These are phyloP conservation scores for Leccinellum luteum DNA, from an alignment of 768 basidiomycete species.

Conservation along the genomic window DNA sequence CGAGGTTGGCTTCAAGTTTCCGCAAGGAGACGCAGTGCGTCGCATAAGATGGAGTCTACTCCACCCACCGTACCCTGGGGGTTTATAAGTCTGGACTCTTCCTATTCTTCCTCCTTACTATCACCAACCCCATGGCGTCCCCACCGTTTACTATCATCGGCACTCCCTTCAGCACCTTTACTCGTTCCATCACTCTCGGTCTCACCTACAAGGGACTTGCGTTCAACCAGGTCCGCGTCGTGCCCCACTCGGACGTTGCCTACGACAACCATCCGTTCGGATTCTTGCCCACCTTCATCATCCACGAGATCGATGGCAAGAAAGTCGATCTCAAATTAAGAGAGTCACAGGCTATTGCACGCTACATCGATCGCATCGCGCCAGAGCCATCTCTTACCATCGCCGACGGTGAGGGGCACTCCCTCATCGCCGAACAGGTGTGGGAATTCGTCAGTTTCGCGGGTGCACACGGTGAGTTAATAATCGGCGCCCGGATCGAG, in stretches of 20 bases:
- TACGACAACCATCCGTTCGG: constrained; percentile 31
- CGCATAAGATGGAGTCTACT: not conserved
- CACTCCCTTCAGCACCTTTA: constrained; percentile 34
- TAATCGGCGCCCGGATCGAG: not conserved
- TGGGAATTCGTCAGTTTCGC: constrained; percentile 33
- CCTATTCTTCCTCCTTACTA: not conserved
- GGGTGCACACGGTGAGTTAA: constrained; percentile 21
- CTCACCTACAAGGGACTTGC: constrained; percentile 27
- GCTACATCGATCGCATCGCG: constrained; percentile 29
- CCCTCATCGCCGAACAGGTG: constrained; percentile 28
- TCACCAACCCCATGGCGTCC: constrained; percentile 13
- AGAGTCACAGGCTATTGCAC: constrained; percentile 29
- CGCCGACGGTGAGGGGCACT: constrained; percentile 17
- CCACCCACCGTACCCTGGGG: not conserved
- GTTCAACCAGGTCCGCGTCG: constrained; percentile 25
- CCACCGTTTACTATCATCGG: constrained; percentile 29
- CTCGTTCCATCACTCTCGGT: constrained; percentile 31
- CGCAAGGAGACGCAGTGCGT: not conserved
- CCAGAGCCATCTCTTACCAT: constrained; percentile 28
- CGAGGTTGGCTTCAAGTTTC: too few species aligned
- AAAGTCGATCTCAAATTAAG: constrained; percentile 24
- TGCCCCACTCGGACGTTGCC: constrained; percentile 30
- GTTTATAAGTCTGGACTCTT: constrained; percentile 1
- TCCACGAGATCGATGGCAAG: constrained; percentile 26
- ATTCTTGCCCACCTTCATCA: constrained; percentile 31